Evolutionary conservation across 148 eudicot species (phyloP), one percentile per base, ranked within the genome.

Genomic region (Spergularia marina): DNA sequence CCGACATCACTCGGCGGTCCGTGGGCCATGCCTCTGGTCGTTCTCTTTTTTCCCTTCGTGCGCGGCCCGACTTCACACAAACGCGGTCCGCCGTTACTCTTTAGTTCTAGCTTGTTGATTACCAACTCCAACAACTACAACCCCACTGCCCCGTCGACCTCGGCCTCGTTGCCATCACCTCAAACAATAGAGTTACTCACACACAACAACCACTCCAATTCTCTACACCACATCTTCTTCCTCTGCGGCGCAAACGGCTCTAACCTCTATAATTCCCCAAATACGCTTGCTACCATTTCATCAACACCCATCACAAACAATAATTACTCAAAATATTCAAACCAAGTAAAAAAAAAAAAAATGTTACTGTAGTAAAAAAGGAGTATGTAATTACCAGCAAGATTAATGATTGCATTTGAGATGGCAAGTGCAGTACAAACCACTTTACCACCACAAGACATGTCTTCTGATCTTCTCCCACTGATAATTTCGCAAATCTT

Each of bases 371-470:
- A 21, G 8, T 13, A 40, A 2, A 8, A 2, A n/a, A n/a, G 44
- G 52, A 12, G 16, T 4, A n/a, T n/a, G 17, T 20, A 34, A 79
- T 79, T 67, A 92, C 99, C 99, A 67, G 97, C 95, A 40, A 94
- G 91, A 89, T 92, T 92, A 61, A 97, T 95, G 58, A 95, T 92
- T 16, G 99, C 96, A 80, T 95, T 95, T 20, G 99, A 95, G 81
- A 92, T 88, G 25, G 99, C 97, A 11, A 95, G 90, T 1, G 99
- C 99, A 49, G 99, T 88, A 72, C 94, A 92, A 65, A 95, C 99
- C 17, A 97, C 99, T 83, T 95, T 95, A 21, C 99, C 99, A 62
- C 97, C 97, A 79, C 99, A 97, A 77, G 96, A 92, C 99, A 95
- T 95, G 80, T 95, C 99, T 76, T 95, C 99, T 44, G n/a, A n/a